Percentiles rank a stretch among this genome's conserved stretches.
These are phyloP conservation scores for Penicillium taxi DNA, from an alignment of 495 filamentous ascomycete genomes.

Conservation along the genomic window DNA sequence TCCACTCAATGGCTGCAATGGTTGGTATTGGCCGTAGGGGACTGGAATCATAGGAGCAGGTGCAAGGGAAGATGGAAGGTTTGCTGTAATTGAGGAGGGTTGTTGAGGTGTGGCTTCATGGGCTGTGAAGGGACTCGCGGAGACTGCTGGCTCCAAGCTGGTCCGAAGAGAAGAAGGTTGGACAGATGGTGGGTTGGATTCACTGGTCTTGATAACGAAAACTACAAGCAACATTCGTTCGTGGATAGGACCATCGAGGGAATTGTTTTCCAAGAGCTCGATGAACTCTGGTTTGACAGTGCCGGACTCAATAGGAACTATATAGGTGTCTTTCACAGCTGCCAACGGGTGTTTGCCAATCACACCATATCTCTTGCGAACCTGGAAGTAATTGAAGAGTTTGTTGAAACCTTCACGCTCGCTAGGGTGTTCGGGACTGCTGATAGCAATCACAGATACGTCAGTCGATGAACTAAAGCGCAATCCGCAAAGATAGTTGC, in stretches of 20 bases:
- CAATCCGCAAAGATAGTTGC: constrained; percentile 80
- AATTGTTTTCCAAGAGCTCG: constrained; percentile 64
- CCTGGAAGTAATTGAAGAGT: constrained; percentile 71
- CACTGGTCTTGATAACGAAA: constrained; percentile 58
- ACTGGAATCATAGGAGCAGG: constrained; percentile 27
- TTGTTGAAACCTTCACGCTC: constrained; percentile 52
- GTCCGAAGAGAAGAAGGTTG: constrained; percentile 38
- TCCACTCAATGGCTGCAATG: constrained; percentile 18
- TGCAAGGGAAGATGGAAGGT: constrained; percentile 18
- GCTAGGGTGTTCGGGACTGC: constrained; percentile 43
- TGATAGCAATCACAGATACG: constrained; percentile 60
- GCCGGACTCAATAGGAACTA: constrained; percentile 65
- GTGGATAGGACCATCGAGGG: constrained; percentile 54
- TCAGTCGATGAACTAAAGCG: constrained; percentile 67
- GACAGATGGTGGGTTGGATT: constrained; percentile 37
- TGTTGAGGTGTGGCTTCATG: constrained; percentile 33
- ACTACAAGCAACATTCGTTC: constrained; percentile 68
- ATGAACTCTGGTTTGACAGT: constrained; percentile 61
- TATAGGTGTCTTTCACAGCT: constrained; percentile 70
- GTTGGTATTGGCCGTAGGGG: constrained; percentile 22
- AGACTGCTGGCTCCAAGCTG: constrained; percentile 30
- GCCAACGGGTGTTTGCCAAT: constrained; percentile 57
- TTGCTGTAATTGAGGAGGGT: constrained; percentile 22
- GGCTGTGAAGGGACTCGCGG: constrained; percentile 40
- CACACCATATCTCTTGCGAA: constrained; percentile 73